These are phyloP conservation scores for Rhodotorula glutinis DNA, from an alignment of 1,284 basidiomycete genomes.

Conservation along the genomic window DNA sequence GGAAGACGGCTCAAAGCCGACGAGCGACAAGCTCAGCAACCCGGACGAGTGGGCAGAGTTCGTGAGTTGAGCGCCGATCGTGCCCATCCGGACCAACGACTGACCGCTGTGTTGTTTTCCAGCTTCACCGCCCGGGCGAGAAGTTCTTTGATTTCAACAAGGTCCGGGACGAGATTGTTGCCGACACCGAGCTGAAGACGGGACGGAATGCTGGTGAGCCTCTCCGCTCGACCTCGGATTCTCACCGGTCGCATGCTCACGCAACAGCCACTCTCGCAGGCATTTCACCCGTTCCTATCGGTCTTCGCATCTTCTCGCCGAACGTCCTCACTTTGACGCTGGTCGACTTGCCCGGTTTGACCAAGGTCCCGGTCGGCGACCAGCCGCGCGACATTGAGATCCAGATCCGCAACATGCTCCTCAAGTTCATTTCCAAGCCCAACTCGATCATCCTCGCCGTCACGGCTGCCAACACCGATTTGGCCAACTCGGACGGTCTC, in stretches of 20 bases:
- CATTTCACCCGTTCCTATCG: constrained; percentile 93
- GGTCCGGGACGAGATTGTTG: constrained; percentile 92
- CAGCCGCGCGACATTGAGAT: constrained; percentile 97
- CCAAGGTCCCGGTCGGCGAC: constrained; percentile 92
- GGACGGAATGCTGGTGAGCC: constrained; percentile 77
- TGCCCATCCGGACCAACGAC: no score
- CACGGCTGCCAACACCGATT: constrained; percentile 90
- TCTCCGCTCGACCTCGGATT: neutral
- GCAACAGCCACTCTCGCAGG: constrained; percentile 52
- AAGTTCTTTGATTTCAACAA: constrained; percentile 98
- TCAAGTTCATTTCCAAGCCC: constrained; percentile 93
- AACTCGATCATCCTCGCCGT: constrained; percentile 82
- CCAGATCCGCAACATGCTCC: constrained; percentile 93
- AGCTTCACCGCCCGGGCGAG: constrained; percentile 70
- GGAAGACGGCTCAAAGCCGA: constrained; percentile 28
- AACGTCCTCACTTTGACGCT: constrained; percentile 94
- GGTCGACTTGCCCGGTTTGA: constrained; percentile 93
- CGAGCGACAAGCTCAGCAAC: constrained; percentile 62
- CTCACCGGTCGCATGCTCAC: neutral
- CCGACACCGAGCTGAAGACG: constrained; percentile 96
- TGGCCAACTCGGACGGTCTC: constrained; percentile 97
- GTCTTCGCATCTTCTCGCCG: constrained; percentile 92
- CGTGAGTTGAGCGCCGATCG: constrained; percentile 51
- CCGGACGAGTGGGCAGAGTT: constrained; percentile 98
- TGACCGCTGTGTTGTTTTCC: neutral